These are phyloP conservation scores for Cutaneotrichosporon mucoides DNA, from an alignment of 1,284 basidiomycete species.

Conservation along the genomic window DNA sequence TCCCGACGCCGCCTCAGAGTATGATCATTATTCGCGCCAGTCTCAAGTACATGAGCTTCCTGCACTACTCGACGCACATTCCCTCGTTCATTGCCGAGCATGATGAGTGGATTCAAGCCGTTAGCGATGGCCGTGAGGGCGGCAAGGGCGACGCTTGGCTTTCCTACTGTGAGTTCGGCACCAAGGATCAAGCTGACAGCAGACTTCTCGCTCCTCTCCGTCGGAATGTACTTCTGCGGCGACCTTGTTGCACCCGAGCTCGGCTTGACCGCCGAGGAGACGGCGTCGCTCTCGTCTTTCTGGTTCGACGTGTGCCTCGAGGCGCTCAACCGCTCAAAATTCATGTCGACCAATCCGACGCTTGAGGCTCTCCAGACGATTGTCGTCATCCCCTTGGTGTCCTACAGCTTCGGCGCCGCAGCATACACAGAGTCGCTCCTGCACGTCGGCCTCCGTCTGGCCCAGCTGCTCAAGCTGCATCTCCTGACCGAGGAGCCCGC, in stretches of 20 bases:
- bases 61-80: constrained; percentile 28
- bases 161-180: constrained; percentile 18
- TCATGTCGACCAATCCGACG: constrained; percentile 24
- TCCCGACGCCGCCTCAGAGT: constrained; percentile 18
- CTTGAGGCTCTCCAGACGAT: constrained; percentile 24
- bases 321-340: constrained; percentile 24
- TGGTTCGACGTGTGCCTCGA: constrained; percentile 26
- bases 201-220: constrained; percentile 20
- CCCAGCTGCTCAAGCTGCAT: constrained; percentile 22
- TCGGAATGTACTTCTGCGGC: constrained; percentile 23
- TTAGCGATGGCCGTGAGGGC: constrained; percentile 16
- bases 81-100: constrained; percentile 27
- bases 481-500: constrained; percentile 18
- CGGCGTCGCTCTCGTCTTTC: constrained; percentile 16
- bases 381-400: constrained; percentile 19
- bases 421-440: constrained; percentile 23
- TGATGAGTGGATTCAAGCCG: constrained; percentile 24
- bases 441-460: constrained; percentile 20
- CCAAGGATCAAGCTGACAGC: constrained; percentile 10
- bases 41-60: constrained; percentile 23
- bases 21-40: constrained; percentile 20
- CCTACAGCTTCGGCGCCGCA: constrained; percentile 25
- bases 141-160: constrained; percentile 24
- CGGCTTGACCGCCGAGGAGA: constrained; percentile 15
- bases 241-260: constrained; percentile 24